Conservation (phyloP, 495 filamentous ascomycete genomes). For the Penicillium desertorum region DNA sequence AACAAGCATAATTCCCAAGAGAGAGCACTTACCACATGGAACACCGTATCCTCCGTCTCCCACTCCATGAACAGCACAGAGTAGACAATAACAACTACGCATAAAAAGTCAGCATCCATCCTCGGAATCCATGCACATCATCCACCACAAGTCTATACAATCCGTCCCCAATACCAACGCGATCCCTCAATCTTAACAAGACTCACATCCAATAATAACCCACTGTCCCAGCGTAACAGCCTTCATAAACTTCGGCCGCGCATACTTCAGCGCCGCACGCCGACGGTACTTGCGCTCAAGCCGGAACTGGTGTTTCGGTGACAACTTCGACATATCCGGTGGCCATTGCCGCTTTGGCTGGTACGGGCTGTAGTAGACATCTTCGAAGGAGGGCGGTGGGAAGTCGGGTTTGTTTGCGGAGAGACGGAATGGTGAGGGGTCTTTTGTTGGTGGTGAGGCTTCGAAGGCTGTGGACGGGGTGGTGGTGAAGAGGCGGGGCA, state of each 20-base stretch:
- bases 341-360: constrained; percentile 89
- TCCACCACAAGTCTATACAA: not conserved
- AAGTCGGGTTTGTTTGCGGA: constrained; percentile 26
- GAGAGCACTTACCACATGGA: constrained; percentile 48
- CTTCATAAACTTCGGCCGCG: constrained; percentile 73
- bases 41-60: constrained; percentile 59
- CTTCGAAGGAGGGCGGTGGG: constrained; percentile 14
- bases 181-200: not conserved
- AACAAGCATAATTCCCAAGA: not conserved
- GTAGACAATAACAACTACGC: constrained; percentile 67
- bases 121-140: not conserved
- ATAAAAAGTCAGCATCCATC: constrained; percentile 12
- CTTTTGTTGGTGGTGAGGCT: constrained; percentile 13
- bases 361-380: constrained; percentile 56
- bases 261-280: constrained; percentile 67
- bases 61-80: constrained; percentile 77
- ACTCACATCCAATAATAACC: constrained; percentile 62
- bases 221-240: constrained; percentile 68
- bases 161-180: not conserved
- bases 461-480: constrained; percentile 22
- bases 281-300: constrained; percentile 64
- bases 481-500: constrained; percentile 21
- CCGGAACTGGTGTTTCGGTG: constrained; percentile 78
- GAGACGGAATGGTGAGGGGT: constrained; percentile 42
- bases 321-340: constrained; percentile 81